Base-by-base conservation (phyloP, 1,284 basidiomycete genomes). In the Rhizopogon parksii region DNA sequence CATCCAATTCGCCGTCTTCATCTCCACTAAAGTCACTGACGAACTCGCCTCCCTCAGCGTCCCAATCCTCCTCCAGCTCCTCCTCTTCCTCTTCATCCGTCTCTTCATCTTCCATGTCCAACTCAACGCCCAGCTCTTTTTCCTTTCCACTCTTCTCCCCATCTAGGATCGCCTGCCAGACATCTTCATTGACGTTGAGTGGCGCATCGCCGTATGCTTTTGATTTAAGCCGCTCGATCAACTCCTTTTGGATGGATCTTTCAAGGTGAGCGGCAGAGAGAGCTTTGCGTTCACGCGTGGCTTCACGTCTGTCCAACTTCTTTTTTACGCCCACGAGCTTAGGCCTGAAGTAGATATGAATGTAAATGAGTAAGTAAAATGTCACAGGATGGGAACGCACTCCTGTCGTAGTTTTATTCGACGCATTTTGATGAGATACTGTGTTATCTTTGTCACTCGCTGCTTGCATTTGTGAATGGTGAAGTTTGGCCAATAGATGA, bases 381-480 rank as follows among this genome's bases (percentile, higher is more conserved):
- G 2, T 47, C 24, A 43, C 9, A 24, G 24, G 24, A 30, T 45
- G 56, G 43, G 43, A 24, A 79, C 91, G 61, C 55, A 95, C 93
- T 94, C 87, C 69, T 95, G 85, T 50, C 91, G 85, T 55, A 95
- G 76, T 62, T 88, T 88, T 60, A 97, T 72, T 38, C 91, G 83
- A 53, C 96, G 79, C 90, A 99, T 94, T 76, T 97, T 96, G 71
- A 99, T 98, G 56, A 99, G 80, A 66, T 98, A 99, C 69, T 99
- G 96, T 0, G 95, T 99, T 61, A 99, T 98, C 75, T 98, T 99
- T 14, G 96, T 99, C 36, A 97, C 79, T 47, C 96, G 83, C 72
- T 99, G 96, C 76, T 99, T 99, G 78, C 95, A 97, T 73, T 98
- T 98, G 76, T 99, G 96, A 53, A 93, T 90, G 50, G 86, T 85